phyloP scores from a whole-genome alignment of 163 green algal species.

The Scenedesmus sp. region DNA sequence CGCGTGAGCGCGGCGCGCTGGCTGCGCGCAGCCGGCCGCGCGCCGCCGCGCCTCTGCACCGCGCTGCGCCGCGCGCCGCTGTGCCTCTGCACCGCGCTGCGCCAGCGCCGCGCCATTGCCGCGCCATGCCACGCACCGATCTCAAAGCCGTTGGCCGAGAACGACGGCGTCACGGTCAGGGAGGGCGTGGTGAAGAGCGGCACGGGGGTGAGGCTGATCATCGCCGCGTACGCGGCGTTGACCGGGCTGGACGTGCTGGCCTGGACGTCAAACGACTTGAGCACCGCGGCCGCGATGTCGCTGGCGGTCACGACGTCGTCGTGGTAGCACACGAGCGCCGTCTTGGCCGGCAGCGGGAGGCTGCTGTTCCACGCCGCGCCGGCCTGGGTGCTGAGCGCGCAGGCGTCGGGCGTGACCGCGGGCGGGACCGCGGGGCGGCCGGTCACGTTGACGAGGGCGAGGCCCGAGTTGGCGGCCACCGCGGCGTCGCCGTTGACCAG shows the following conservation, averaged over 20 bases:
- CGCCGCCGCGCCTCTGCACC: too few species aligned
- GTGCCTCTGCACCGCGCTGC: too few species aligned
- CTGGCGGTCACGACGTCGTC: not conserved
- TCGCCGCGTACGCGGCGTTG: not conserved
- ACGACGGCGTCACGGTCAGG: not conserved
- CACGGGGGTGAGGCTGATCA: not conserved
- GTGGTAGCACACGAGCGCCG: conserved; percentile 4
- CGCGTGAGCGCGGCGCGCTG: too few species aligned
- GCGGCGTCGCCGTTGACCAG: not conserved
- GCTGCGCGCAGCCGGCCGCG: too few species aligned
- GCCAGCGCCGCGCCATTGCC: too few species aligned
- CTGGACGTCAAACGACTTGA: too few species aligned
- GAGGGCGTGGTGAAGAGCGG: not conserved
- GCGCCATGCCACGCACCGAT: too few species aligned
- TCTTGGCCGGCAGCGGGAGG: not conserved
- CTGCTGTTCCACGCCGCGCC: not conserved
- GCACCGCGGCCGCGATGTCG: not conserved
- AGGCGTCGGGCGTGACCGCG: not conserved
- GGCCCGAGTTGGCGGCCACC: not conserved
- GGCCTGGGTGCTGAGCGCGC: not conserved
- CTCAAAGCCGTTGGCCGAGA: too few species aligned
- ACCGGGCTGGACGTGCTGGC: too few species aligned
- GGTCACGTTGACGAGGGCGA: not conserved
- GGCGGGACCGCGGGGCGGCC: not conserved
- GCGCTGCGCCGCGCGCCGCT: too few species aligned